Percentiles rank a stretch among this genome's conserved stretches.
Evolutionary conservation across 1,284 basidiomycete genomes (phyloP).

Genomic region (Porogramme epimiltina): DNA sequence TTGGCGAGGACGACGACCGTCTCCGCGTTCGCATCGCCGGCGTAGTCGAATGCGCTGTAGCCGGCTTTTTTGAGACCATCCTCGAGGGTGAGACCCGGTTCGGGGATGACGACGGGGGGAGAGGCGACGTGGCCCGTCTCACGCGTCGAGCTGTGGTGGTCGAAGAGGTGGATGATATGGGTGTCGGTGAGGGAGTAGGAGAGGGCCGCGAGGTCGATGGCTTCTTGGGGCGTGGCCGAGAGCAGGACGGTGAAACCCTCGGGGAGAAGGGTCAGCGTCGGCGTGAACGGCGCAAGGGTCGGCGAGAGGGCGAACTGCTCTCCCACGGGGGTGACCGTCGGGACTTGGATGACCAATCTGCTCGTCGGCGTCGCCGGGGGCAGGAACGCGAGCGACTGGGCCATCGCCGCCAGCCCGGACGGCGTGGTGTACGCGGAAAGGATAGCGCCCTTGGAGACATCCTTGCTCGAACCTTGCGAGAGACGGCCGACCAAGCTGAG

Average conservation of each 20-base stretch:
- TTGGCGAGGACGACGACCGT: constrained; percentile 69
- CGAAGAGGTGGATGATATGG: constrained; percentile 81
- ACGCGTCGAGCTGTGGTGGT: constrained; percentile 70
- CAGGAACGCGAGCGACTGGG: constrained; percentile 67
- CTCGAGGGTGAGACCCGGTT: constrained; percentile 36
- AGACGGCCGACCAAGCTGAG: constrained; percentile 81
- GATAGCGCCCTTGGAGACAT: constrained; percentile 55
- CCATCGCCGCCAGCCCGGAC: constrained; percentile 76
- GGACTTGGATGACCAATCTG: constrained; percentile 79
- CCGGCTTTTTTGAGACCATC: constrained; percentile 55
- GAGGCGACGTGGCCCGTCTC: constrained; percentile 62
- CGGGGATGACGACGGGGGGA: constrained; percentile 32
- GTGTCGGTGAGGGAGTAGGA: constrained; percentile 62
- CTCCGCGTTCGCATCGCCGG: constrained; percentile 58
- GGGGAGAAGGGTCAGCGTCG: constrained; percentile 62
- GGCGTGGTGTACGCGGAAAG: constrained; percentile 81
- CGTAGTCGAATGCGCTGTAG: constrained; percentile 69
- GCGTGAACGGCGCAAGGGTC: constrained; percentile 67
- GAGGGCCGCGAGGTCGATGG: constrained; percentile 70
- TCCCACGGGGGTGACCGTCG: constrained; percentile 66
- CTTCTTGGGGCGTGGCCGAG: constrained; percentile 80
- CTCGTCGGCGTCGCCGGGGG: constrained; percentile 61
- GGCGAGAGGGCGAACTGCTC: constrained; percentile 72
- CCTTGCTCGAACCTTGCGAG: constrained; percentile 74
- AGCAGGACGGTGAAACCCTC: constrained; percentile 76